Conservation (phyloP, 768 basidiomycete species). For the Agrocybe praecox region DNA sequence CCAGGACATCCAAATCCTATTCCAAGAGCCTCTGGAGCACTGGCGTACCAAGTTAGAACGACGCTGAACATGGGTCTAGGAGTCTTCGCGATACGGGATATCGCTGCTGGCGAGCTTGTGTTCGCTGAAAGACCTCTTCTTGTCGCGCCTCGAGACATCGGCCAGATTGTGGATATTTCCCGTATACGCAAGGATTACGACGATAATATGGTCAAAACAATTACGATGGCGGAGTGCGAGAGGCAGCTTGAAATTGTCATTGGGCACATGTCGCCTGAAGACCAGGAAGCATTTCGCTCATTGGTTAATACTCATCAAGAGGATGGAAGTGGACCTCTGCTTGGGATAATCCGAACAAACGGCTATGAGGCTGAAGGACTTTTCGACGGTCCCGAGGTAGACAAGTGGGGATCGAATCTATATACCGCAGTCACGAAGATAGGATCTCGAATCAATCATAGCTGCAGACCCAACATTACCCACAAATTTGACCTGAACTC, state of each 20-base stretch:
- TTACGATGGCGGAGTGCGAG: background rate
- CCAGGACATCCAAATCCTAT: background rate
- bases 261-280: slow-evolving; percentile 7
- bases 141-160: slow-evolving; percentile 18
- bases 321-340: slow-evolving; percentile 36
- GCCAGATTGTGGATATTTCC: background rate
- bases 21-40: background rate
- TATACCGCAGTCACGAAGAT: slow-evolving; percentile 23
- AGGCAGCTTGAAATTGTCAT: background rate
- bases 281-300: slow-evolving; percentile 28
- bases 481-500: slow-evolving; percentile 28
- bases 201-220: background rate
- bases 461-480: slow-evolving; percentile 32
- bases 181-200: background rate
- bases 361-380: slow-evolving; percentile 20
- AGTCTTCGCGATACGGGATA: slow-evolving; percentile 26
- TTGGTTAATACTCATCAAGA: slow-evolving; percentile 31
- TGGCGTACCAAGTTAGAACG: background rate
- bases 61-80: slow-evolving; percentile 7
- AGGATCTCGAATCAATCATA: slow-evolving; percentile 35
- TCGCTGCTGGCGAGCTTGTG: slow-evolving; percentile 33
- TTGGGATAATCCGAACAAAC: slow-evolving; percentile 38
- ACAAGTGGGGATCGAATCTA: slow-evolving; percentile 20
- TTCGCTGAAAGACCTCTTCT: slow-evolving; percentile 40
- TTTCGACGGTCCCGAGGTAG: background rate